Evolutionary conservation across 345 rosid species (phyloP).

Genomic region (Stellera chamaejasme): DNA sequence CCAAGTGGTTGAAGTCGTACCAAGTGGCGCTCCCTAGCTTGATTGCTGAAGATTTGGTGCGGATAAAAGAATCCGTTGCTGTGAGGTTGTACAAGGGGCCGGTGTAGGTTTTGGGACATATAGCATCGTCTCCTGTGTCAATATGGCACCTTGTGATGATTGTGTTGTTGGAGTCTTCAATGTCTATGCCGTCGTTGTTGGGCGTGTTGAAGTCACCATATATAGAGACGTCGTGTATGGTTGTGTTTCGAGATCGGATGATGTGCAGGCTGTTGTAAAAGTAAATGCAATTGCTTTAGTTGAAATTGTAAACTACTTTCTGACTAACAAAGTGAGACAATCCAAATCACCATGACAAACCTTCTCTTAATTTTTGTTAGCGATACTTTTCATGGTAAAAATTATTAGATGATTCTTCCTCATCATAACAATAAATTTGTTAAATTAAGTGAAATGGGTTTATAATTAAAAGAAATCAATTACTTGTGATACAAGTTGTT

Average conservation of each 20-base stretch:
- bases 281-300: background rate
- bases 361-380: too few relatives aligned
- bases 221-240: conserved; percentile 61
- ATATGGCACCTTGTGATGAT: conserved; percentile 61
- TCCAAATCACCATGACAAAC: too few relatives aligned
- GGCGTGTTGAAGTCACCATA: conserved; percentile 84
- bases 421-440: too few relatives aligned
- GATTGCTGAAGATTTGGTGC: conserved; percentile 87
- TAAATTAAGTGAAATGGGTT: too few relatives aligned
- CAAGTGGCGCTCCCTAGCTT: conserved; percentile 93
- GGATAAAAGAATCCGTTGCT: conserved; percentile 77
- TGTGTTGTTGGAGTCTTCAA: conserved; percentile 81
- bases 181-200: conserved; percentile 87
- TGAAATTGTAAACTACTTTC: too few relatives aligned
- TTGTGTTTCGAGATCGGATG: conserved; percentile 56
- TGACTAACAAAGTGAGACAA: too few relatives aligned
- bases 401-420: too few relatives aligned
- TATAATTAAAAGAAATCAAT: too few relatives aligned
- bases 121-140: conserved; percentile 90
- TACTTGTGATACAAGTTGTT: too few relatives aligned
- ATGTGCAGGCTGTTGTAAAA: conserved; percentile 57
- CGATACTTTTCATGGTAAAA: too few relatives aligned
- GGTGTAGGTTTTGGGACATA: conserved; percentile 75
- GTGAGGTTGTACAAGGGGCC: conserved; percentile 67
- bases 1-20: conserved; percentile 58